phyloP scores from a whole-genome alignment of 345 rosid species.

The Ricinus communis region DNA sequence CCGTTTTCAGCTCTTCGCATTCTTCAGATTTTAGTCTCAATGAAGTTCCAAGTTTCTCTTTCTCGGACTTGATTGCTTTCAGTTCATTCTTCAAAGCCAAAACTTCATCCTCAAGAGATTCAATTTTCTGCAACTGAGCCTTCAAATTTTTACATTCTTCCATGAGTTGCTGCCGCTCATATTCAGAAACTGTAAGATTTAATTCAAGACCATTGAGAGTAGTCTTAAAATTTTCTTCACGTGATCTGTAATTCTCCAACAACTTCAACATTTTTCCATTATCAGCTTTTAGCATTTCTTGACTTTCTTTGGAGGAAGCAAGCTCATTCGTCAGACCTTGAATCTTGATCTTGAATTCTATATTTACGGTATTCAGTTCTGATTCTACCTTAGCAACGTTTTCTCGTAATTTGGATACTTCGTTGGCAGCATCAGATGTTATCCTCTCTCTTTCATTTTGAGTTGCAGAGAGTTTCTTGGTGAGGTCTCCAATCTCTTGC shows the following conservation, averaged over 20 bases:
- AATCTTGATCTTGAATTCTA: slow-evolving; percentile 29
- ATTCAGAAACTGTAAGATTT: slow-evolving; percentile 54
- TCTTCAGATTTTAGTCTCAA: slow-evolving; percentile 26
- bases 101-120: slow-evolving; percentile 34
- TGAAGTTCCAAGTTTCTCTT: slow-evolving; percentile 40
- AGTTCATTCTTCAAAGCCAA: slow-evolving; percentile 35
- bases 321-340: slow-evolving; percentile 39
- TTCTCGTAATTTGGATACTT: slow-evolving; percentile 29
- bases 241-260: slow-evolving; percentile 36
- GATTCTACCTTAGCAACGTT: slow-evolving; percentile 35
- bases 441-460: slow-evolving; percentile 36
- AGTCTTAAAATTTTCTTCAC: slow-evolving; percentile 46
- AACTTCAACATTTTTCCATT: slow-evolving; percentile 32
- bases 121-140: slow-evolving; percentile 35
- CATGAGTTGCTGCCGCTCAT: slow-evolving; percentile 41
- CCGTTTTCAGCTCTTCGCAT: slow-evolving; percentile 36
- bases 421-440: slow-evolving; percentile 25
- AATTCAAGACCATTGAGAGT: slow-evolving; percentile 42
- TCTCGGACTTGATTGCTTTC: slow-evolving; percentile 25
- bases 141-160: slow-evolving; percentile 41
- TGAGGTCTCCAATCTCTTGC: slow-evolving; percentile 27
- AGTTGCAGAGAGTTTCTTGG: slow-evolving; percentile 24
- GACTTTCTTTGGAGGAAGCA: slow-evolving; percentile 35
- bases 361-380: slow-evolving; percentile 25
- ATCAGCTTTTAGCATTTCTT: slow-evolving; percentile 31